Base-by-base conservation (phyloP, 2,329 filamentous ascomycete genomes). In the Basipetospora chlamydospora region DNA sequence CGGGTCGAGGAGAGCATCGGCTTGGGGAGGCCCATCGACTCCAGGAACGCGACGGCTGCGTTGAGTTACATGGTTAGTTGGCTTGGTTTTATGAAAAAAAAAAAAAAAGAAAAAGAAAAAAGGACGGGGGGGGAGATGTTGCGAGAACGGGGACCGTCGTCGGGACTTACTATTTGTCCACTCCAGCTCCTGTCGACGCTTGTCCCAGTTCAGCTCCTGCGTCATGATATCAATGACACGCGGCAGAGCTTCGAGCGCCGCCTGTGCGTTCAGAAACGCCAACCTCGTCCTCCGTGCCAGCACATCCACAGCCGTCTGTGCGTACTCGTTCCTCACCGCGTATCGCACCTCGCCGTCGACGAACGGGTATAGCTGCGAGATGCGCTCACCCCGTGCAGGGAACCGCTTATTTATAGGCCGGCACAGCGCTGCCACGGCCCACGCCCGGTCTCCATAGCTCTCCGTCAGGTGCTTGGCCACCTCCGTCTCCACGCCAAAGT, bases 291-390 rank as follows among this genome's bases (percentile, higher is more conserved):
- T 70, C 41, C 88, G 73, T 3, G 86, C 87, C 32, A 95, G 65
- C 10, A 95, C 80, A 52, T 95, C 87, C 12, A 87, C 79, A 2
- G 85, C 84, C 3, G 84, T 92, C 57, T 93, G 83, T 3, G 88
- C 88, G 51, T 92, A 92, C 60, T 95, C 88, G 56, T 93, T 79
- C 35, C 77, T 68, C 28, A 93, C 76, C 17, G 85, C 85, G 54
- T 94, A 94, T 38, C 85, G 75, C 28, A 95, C 70, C 60, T 96
- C 88, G 33, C 86, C 86, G 50, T 95, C 87, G 18, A 95, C 75
- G 56, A 90, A 94, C 11, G 87, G 85, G 57, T 94, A 94, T 20
- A 93, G 65, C 12, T 70, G 58, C 3, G 80, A 80, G 43, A 95
- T 80, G 43, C 84, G 78, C 57, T 81, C 73, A 39, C 86, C 86